Percentiles rank a stretch among this genome's conserved stretches.
Evolutionary conservation across 768 basidiomycete genomes (phyloP).

Genomic region (Trametes sanguinea): DNA sequence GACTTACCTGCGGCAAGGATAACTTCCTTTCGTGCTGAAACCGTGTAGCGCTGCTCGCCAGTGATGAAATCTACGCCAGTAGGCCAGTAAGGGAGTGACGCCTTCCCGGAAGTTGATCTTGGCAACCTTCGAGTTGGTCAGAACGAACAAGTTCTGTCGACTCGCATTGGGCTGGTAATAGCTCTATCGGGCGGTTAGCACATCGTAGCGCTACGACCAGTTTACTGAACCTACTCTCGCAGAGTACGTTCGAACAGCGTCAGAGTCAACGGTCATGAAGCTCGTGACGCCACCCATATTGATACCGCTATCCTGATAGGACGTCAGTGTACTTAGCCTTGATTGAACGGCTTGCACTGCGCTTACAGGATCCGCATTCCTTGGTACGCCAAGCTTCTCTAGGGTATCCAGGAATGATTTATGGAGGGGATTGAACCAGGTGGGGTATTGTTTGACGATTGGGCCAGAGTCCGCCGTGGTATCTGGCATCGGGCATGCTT

Average conservation of each 20-base stretch:
- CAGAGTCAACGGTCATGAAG: slow-evolving; percentile 1
- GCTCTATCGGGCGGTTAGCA: neutral
- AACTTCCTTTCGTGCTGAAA: slow-evolving; percentile 8
- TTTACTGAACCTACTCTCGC: neutral
- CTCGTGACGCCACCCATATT: neutral
- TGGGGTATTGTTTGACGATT: slow-evolving; percentile 21
- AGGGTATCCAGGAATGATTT: slow-evolving; percentile 12
- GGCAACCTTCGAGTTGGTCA: slow-evolving; percentile 2
- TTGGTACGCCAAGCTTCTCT: slow-evolving; percentile 18
- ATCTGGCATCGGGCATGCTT: neutral
- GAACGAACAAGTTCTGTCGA: slow-evolving; percentile 9
- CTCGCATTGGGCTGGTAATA: slow-evolving; percentile 12
- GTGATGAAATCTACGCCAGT: slow-evolving; percentile 9
- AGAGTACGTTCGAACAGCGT: slow-evolving; percentile 4
- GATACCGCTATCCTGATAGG: neutral
- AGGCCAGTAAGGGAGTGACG: neutral
- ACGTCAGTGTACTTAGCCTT: neutral
- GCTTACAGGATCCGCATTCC: slow-evolving; percentile 20
- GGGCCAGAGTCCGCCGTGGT: slow-evolving; percentile 25
- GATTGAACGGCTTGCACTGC: too few relatives aligned
- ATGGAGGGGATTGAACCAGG: slow-evolving; percentile 16
- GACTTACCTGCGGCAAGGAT: slow-evolving; percentile 12
- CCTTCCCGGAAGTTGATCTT: slow-evolving; percentile 1
- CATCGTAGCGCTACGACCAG: neutral
- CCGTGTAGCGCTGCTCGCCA: neutral